Conservation (phyloP, 2,329 filamentous ascomycete species). For the Leptographium lundbergii region DNA sequence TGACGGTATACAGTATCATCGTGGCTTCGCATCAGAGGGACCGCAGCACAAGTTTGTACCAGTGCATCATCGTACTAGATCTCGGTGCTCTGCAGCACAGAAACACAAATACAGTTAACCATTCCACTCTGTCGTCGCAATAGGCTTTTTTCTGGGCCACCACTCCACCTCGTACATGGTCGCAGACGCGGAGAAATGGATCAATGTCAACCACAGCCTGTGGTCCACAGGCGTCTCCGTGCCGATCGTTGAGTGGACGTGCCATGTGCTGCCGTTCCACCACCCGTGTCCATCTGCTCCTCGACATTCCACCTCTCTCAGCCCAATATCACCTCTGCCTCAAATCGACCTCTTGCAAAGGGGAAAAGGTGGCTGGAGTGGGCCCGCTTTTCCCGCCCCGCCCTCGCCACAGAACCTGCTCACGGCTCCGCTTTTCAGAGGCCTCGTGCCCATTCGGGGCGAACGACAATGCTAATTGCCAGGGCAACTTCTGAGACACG, state of each 20-base stretch:
- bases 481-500: not conserved
- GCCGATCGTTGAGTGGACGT: too few relatives aligned
- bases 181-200: not conserved
- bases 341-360: too few relatives aligned
- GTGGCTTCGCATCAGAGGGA: too few relatives aligned
- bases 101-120: not conserved
- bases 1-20: too few relatives aligned
- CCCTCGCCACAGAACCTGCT: not conserved
- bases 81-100: not conserved
- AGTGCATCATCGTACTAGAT: not conserved
- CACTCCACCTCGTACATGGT: not conserved
- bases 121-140: not conserved
- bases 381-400: too few relatives aligned
- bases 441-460: not conserved
- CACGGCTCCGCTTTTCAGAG: not conserved
- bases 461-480: conserved; percentile 3
- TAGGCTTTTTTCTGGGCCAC: not conserved
- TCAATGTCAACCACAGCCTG: not conserved
- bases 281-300: too few relatives aligned
- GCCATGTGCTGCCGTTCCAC: too few relatives aligned
- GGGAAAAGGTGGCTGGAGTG: too few relatives aligned
- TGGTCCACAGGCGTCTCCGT: not conserved
- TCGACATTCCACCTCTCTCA: too few relatives aligned
- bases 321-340: too few relatives aligned
- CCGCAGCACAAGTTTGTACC: too few relatives aligned